Conservation (phyloP, 805 yeast genomes). For the Metschnikowia continentalis region DNA sequence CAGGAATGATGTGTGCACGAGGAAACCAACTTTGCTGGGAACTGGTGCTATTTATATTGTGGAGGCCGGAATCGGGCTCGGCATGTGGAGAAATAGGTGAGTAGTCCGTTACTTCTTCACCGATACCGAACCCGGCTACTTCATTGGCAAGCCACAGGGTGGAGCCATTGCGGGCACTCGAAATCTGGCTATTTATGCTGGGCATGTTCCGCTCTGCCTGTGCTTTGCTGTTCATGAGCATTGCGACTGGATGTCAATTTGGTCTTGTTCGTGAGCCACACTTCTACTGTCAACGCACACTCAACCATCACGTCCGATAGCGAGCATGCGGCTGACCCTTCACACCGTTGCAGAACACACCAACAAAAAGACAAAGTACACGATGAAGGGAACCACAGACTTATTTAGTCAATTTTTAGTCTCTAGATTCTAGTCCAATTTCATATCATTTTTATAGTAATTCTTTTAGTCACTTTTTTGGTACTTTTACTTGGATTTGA, state of each 20-base stretch:
- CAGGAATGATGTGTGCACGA: slow-evolving; percentile 8
- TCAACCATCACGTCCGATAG: not conserved
- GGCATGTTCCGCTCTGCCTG: not conserved
- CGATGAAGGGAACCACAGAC: not conserved
- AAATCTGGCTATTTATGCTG: not conserved
- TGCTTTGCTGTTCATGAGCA: not conserved
- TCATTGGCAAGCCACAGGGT: not conserved
- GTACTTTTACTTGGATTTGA: too few species aligned
- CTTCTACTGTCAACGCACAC: not conserved
- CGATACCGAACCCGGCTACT: too few species aligned
- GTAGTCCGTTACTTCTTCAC: not conserved
- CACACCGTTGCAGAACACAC: not conserved
- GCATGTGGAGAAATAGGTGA: not conserved
- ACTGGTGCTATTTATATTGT: not conserved
- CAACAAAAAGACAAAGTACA: not conserved
- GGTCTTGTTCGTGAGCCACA: not conserved
- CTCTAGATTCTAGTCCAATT: too few species aligned
- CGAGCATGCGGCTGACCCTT: not conserved
- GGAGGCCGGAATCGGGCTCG: not conserved
- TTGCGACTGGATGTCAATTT: not conserved
- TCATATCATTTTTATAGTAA: too few species aligned
- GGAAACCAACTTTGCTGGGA: slow-evolving; percentile 11
- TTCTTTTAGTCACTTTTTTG: too few species aligned
- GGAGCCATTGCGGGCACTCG: not conserved
- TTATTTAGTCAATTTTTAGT: too few species aligned